phyloP scores from a whole-genome alignment of 176 grass and related monocot genomes.

The Dendrocalamus sinicus region DNA sequence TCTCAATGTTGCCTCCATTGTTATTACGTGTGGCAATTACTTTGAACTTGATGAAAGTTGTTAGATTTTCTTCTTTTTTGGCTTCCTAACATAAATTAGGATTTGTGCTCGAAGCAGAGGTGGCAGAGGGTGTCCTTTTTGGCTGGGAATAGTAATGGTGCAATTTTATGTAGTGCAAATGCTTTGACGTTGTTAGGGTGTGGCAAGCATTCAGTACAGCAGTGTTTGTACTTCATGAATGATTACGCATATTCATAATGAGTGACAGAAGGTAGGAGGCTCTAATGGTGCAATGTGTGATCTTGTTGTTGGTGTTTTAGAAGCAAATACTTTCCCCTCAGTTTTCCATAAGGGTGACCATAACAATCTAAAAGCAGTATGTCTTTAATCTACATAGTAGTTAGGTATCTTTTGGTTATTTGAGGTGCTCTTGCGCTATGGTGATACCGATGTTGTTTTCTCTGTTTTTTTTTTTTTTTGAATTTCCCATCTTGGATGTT shows the following conservation, averaged over 20 bases:
- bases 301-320: not conserved
- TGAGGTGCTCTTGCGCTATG: not conserved
- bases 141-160: not conserved
- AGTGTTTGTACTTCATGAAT: not conserved
- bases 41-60: conserved; percentile 21
- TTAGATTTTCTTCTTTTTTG: conserved; percentile 7
- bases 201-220: not conserved
- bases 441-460: not conserved
- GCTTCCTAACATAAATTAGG: not conserved
- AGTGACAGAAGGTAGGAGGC: conserved; percentile 8
- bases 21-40: conserved; percentile 9
- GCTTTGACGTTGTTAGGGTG: not conserved
- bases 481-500: not conserved
- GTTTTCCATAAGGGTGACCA: not conserved
- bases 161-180: not conserved
- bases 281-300: not conserved
- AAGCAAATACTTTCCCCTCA: not conserved
- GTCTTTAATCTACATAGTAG: not conserved
- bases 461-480: not conserved
- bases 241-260: not conserved
- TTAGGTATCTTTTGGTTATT: not conserved
- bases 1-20: not conserved
- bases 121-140: not conserved
- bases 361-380: not conserved
- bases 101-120: not conserved